Evolutionary conservation across 2,329 filamentous ascomycete species (phyloP), one percentile per base, ranked within the genome.

Genomic region (Aspergillus floridensis): DNA sequence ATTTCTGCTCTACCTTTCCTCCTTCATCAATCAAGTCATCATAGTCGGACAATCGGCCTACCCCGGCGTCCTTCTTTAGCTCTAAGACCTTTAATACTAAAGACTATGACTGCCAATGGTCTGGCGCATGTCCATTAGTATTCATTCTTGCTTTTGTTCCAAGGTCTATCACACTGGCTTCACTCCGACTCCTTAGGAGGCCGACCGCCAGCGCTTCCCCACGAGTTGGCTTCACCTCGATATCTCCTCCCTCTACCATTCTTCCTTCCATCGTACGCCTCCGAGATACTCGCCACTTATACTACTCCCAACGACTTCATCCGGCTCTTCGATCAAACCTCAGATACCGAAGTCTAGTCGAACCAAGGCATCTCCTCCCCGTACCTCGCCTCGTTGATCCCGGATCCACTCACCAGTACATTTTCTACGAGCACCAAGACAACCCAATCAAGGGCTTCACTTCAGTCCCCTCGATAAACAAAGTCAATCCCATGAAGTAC

Each of bases 401-500:
- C 14, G 32, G 22, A 21, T 51, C 44, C 14, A 35, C 32, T 6
- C 58, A 53, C 26, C 47, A 65, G 49, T 70, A 71, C 58, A 44
- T 73, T 24, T 44, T 72, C 16, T 73, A 70, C 52, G 57, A 68
- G 52, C 62, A 65, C 2, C 53, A 49, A 16, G 41, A 53, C 32
- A 56, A 63, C 12, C 59, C 69, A 47, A 47, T 52, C 19, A 58
- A 62, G 38, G 65, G 57, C 41, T 55, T 65, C 29, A 51, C 62
- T 32, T 53, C 59, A 47, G 21, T 41, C 5, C 60, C 60, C 7
- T 16, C 41, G 14, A 38, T 2, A 31, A 14, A 2, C 59, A 63
- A 56, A 58, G 51, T 21, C 31, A 44, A 62, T 47, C 72, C 73
- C 63, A 96, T 96, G 93, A 83, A 87, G 67, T 88, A 84, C 72